phyloP scores from a whole-genome alignment of 768 basidiomycete species.

The Hygrocybe coccinea region DNA sequence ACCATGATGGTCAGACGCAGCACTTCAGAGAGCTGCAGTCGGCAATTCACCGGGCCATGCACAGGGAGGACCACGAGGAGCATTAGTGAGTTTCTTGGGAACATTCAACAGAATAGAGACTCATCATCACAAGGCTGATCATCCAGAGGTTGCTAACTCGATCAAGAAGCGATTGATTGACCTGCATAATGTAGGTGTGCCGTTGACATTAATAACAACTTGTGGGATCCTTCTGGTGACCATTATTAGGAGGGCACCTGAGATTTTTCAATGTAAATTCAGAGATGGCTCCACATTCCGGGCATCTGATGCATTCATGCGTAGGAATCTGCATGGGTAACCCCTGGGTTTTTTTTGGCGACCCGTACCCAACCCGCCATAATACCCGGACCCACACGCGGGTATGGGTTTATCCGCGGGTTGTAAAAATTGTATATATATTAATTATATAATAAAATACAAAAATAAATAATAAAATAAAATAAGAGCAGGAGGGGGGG shows the following conservation, averaged over 20 bases:
- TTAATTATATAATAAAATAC: too few species aligned
- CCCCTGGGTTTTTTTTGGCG: too few species aligned
- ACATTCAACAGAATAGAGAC: not conserved
- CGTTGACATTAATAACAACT: not conserved
- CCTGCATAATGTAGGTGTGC: not conserved
- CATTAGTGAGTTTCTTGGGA: not conserved
- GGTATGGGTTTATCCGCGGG: too few species aligned
- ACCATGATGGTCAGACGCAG: conserved; percentile 15
- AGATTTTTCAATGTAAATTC: not conserved
- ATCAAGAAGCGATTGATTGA: not conserved
- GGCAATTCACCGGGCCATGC: not conserved
- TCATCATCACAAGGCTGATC: not conserved
- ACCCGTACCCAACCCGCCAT: too few species aligned
- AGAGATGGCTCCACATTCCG: conserved; percentile 5
- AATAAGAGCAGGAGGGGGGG: too few species aligned
- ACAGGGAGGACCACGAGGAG: not conserved
- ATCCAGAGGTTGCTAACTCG: not conserved
- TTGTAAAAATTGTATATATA: too few species aligned
- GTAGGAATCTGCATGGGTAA: too few species aligned
- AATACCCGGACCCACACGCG: too few species aligned
- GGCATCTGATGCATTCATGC: conserved; percentile 19
- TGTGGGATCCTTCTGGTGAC: not conserved
- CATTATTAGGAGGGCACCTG: not conserved
- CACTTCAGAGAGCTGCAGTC: not conserved
- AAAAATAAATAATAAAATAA: too few species aligned